A percentile compares a stretch with the other conserved stretches of the same genome.
Conservation (phyloP, 805 yeast genomes). For the Isabelozyma gotoi region DNA sequence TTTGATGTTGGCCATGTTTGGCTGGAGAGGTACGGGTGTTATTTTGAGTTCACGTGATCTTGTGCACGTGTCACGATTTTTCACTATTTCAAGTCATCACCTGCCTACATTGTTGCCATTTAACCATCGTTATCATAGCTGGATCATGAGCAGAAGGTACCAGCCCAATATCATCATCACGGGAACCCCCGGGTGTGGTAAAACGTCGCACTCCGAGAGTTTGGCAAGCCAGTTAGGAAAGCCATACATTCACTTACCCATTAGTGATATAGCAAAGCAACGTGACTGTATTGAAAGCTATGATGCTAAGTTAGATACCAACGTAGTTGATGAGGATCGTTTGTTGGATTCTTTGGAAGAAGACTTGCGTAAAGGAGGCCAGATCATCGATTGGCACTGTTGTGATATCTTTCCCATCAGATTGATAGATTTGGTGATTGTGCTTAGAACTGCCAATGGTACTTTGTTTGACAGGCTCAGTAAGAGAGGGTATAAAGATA, state of each 20-base stretch:
- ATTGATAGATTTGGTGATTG: constrained; percentile 88
- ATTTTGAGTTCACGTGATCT: too few species aligned
- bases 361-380: constrained; percentile 79
- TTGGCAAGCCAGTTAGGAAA: constrained; percentile 51
- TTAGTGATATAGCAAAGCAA: constrained; percentile 81
- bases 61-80: too few species aligned
- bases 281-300: constrained; percentile 76
- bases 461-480: constrained; percentile 71
- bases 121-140: neutral
- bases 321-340: constrained; percentile 91
- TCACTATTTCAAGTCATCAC: neutral
- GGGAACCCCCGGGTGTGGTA: constrained; percentile 95
- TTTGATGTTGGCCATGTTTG: too few species aligned
- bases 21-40: neutral
- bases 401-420: constrained; percentile 94
- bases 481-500: constrained; percentile 74
- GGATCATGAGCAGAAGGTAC: constrained; percentile 32
- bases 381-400: constrained; percentile 95
- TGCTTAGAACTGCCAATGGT: constrained; percentile 74
- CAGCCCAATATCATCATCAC: constrained; percentile 82
- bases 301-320: constrained; percentile 81
- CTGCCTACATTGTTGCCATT: neutral
- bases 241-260: constrained; percentile 54
- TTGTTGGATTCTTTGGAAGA: constrained; percentile 79
- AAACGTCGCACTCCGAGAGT: constrained; percentile 70